Conservation (phyloP, 495 filamentous ascomycete genomes). For the Trichoderma erinaceum region DNA sequence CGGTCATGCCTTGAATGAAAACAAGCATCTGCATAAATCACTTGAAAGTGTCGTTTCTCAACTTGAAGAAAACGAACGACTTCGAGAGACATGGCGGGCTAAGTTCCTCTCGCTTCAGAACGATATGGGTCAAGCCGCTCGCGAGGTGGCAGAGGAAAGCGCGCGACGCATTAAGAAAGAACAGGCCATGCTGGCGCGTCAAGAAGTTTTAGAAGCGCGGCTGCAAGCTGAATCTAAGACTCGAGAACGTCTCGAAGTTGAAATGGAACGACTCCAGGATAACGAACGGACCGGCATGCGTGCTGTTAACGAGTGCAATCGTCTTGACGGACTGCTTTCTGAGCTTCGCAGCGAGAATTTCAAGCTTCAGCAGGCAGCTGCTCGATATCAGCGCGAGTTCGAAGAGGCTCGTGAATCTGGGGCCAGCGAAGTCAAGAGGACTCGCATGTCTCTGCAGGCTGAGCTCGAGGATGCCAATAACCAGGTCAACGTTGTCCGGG, state of each 20-base stretch:
- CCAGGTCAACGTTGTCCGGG: conserved; percentile 72
- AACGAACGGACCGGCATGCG: conserved; percentile 65
- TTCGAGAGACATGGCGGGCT: conserved; percentile 68
- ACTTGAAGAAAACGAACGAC: conserved; percentile 75
- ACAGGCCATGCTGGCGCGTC: conserved; percentile 63
- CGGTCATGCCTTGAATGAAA: conserved; percentile 35
- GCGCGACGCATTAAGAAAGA: conserved; percentile 66
- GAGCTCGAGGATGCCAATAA: conserved; percentile 77
- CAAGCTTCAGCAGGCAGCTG: conserved; percentile 55
- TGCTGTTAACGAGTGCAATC: conserved; percentile 50
- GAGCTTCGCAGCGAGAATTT: conserved; percentile 63
- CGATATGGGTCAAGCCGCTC: conserved; percentile 71
- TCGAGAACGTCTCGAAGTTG: conserved; percentile 70
- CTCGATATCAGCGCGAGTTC: conserved; percentile 74
- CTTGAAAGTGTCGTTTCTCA: conserved; percentile 65
- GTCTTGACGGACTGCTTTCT: conserved; percentile 59
- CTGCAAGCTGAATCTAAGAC: conserved; percentile 71
- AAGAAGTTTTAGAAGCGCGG: conserved; percentile 72
- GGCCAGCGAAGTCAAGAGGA: conserved; percentile 70
- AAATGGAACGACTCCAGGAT: conserved; percentile 68
- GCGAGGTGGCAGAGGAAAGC: conserved; percentile 73
- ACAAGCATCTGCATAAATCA: conserved; percentile 52
- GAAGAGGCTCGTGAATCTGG: conserved; percentile 73
- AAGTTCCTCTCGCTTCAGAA: conserved; percentile 78
- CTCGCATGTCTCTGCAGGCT: conserved; percentile 66